These are phyloP conservation scores for Fragilariopsis cylindrus DNA, from an alignment of 108 stramenopile genomes.

Conservation along the genomic window DNA sequence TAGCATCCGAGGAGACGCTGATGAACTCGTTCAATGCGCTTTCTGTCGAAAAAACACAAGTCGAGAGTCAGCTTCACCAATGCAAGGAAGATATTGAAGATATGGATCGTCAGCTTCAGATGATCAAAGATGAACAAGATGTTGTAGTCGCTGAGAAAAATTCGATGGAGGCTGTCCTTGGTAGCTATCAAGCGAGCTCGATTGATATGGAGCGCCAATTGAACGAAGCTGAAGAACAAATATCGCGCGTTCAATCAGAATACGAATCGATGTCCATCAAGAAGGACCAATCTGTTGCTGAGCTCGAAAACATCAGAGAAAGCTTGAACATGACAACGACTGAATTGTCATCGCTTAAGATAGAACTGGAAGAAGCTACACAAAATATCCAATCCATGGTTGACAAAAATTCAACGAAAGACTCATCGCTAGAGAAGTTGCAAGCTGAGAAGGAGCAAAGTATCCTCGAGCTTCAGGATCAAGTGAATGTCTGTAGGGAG, in stretches of 20 bases:
- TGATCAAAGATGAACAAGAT: not conserved
- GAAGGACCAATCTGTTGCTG: not conserved
- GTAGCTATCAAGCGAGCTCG: not conserved
- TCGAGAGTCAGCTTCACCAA: conserved; percentile 5
- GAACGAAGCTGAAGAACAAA: conserved; percentile 3
- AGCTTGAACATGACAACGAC: not conserved
- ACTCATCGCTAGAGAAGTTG: not conserved
- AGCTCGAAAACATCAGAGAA: not conserved
- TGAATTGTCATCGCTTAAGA: not conserved
- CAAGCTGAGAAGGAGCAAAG: not conserved
- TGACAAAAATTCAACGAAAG: not conserved
- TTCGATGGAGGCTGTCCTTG: not conserved
- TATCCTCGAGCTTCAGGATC: not conserved
- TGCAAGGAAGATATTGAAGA: not conserved
- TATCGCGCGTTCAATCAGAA: conserved; percentile 4
- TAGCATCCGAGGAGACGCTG: not conserved
- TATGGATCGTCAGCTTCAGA: not conserved
- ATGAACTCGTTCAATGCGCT: not conserved
- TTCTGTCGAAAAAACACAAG: not conserved
- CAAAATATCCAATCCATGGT: not conserved
- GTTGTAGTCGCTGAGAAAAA: conserved; percentile 13
- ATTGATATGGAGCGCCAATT: not conserved
- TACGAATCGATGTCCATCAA: not conserved
- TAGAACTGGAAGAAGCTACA: conserved; percentile 10
- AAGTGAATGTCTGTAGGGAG: not conserved